Conservation (phyloP, 2,329 filamentous ascomycete species). For the Nannizziopsis arthrosporioides region DNA sequence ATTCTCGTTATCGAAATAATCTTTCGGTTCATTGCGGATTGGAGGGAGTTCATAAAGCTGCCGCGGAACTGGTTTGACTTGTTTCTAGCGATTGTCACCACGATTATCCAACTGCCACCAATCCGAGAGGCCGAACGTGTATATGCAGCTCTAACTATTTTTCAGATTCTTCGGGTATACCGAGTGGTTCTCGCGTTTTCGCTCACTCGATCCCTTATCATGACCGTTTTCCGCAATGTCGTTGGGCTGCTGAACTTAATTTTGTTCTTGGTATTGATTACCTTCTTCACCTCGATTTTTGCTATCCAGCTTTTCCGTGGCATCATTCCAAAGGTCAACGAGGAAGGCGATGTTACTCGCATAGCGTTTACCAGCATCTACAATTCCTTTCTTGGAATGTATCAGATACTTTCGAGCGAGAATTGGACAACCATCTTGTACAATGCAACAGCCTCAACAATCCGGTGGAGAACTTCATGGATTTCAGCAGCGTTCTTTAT, state of each 20-base stretch:
- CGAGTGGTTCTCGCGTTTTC: slow-evolving; percentile 81
- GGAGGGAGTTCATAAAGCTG: slow-evolving; percentile 65
- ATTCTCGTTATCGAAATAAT: slow-evolving; percentile 71
- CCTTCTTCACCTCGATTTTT: slow-evolving; percentile 85
- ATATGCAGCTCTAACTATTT: slow-evolving; percentile 83
- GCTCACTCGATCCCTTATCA: slow-evolving; percentile 74
- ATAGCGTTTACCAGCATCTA: slow-evolving; percentile 83
- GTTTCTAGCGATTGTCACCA: slow-evolving; percentile 65
- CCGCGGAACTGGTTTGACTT: slow-evolving; percentile 72
- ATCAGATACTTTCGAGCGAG: slow-evolving; percentile 89
- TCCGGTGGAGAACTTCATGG: slow-evolving; percentile 63
- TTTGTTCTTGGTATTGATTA: slow-evolving; percentile 90
- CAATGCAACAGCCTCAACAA: slow-evolving; percentile 60
- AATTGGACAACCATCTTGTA: slow-evolving; percentile 90
- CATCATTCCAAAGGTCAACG: slow-evolving; percentile 57
- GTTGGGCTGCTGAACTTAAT: slow-evolving; percentile 88
- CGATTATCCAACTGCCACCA: slow-evolving; percentile 70
- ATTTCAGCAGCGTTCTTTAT: slow-evolving; percentile 84
- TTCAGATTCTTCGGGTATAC: slow-evolving; percentile 87
- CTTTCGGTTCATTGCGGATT: slow-evolving; percentile 65
- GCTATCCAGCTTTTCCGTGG: slow-evolving; percentile 87
- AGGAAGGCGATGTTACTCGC: slow-evolving; percentile 49
- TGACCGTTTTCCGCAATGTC: slow-evolving; percentile 77
- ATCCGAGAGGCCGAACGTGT: slow-evolving; percentile 59
- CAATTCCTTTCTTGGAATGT: slow-evolving; percentile 96